These are phyloP conservation scores for Starmera quercuum DNA, from an alignment of 805 yeast genomes.

Conservation along the genomic window DNA sequence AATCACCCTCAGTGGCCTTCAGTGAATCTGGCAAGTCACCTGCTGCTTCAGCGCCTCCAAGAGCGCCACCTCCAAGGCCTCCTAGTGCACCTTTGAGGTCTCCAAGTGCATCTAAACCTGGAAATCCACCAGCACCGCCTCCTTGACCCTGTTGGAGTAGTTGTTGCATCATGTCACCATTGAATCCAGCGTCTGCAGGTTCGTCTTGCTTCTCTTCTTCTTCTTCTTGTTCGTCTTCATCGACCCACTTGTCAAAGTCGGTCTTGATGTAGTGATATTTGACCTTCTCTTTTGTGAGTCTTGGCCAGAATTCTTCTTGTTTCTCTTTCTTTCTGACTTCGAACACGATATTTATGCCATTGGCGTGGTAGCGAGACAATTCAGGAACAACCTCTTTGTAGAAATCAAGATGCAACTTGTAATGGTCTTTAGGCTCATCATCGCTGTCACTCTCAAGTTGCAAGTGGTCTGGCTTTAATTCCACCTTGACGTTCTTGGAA, in stretches of 20 bases:
- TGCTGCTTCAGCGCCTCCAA: not conserved
- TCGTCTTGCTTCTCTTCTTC: conserved; percentile 24
- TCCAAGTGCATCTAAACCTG: not conserved
- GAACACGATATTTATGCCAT: conserved; percentile 52
- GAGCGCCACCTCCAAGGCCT: conserved; percentile 12
- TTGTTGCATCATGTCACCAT: conserved; percentile 6
- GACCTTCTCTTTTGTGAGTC: conserved; percentile 81
- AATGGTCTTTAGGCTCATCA: conserved; percentile 33
- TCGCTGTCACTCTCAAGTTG: conserved; percentile 45
- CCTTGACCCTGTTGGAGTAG: not conserved
- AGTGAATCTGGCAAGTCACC: conserved; percentile 1
- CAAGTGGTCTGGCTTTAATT: conserved; percentile 48
- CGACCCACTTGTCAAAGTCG: conserved; percentile 97
- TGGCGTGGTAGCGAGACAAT: conserved; percentile 47
- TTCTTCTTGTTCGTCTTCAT: conserved; percentile 85
- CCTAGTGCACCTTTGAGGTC: too few relatives aligned
- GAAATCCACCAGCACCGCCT: not conserved
- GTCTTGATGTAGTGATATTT: conserved; percentile 80
- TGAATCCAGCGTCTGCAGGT: conserved; percentile 7
- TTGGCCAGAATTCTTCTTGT: conserved; percentile 86
- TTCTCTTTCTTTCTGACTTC: conserved; percentile 62
- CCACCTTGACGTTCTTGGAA: conserved; percentile 52
- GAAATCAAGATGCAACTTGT: conserved; percentile 66
- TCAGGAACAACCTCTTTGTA: conserved; percentile 67
- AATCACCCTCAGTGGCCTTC: conserved; percentile 17